Evolutionary conservation across 345 rosid genomes (phyloP).

Genomic region (Rhodamnia argentea): DNA sequence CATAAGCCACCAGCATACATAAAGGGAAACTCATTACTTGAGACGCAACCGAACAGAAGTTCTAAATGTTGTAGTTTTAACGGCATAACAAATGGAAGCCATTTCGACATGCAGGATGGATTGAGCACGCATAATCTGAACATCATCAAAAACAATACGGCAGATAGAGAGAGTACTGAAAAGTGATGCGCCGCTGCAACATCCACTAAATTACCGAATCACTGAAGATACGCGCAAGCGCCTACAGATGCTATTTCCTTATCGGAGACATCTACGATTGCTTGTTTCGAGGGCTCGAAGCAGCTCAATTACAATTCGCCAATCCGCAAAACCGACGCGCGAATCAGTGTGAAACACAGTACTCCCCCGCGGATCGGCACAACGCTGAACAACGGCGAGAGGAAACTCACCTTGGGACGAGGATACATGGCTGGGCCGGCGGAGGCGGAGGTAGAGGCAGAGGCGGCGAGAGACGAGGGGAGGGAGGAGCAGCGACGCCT

Average conservation of each 20-base stretch:
- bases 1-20: not conserved
- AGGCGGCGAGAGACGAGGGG: not conserved
- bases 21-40: not conserved
- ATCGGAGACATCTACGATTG: not conserved
- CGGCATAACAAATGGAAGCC: not conserved
- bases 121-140: not conserved
- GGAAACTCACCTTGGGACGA: conserved; percentile 32
- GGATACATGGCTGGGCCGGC: conserved; percentile 28
- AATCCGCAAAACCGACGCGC: not conserved
- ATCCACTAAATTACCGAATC: not conserved
- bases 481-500: not conserved
- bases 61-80: not conserved
- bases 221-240: not conserved
- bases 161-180: not conserved
- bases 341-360: not conserved
- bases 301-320: not conserved
- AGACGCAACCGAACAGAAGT: not conserved
- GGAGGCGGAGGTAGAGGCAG: not conserved
- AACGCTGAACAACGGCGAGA: not conserved
- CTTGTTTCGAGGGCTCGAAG: not conserved
- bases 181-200: not conserved
- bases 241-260: not conserved
- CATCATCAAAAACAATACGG: not conserved
- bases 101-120: not conserved
- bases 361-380: not conserved